Percentiles rank a stretch among this genome's conserved stretches.
phyloP scores from a whole-genome alignment of 768 basidiomycete species.

The Tremella fuciformis region DNA sequence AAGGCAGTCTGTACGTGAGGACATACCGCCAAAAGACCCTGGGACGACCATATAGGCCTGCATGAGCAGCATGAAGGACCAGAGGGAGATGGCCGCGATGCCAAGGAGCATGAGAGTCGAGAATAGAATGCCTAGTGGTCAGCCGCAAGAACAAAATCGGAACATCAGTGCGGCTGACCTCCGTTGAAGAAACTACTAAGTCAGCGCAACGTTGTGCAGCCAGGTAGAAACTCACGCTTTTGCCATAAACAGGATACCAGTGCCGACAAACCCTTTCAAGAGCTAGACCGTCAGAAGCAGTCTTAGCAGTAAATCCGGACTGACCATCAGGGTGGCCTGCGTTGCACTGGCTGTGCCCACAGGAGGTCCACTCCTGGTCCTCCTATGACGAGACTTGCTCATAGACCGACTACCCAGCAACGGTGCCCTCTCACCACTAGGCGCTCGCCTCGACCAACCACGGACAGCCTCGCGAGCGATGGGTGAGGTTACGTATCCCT shows the following conservation, averaged over 20 bases:
- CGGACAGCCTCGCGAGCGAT: constrained; percentile 6
- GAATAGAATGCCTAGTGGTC: constrained; percentile 66
- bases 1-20: neutral
- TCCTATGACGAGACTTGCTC: constrained; percentile 47
- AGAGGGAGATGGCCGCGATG: constrained; percentile 82
- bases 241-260: constrained; percentile 91
- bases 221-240: constrained; percentile 70
- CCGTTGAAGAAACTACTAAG: constrained; percentile 82
- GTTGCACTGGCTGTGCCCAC: constrained; percentile 84
- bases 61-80: constrained; percentile 88
- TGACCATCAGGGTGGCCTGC: constrained; percentile 89
- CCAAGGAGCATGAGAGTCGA: constrained; percentile 70
- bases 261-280: constrained; percentile 90
- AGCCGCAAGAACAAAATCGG: neutral
- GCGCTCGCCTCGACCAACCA: constrained; percentile 1
- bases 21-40: constrained; percentile 85
- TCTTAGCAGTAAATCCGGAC: constrained; percentile 30
- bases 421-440: constrained; percentile 37
- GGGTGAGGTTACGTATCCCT: constrained; percentile 12
- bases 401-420: constrained; percentile 34
- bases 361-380: constrained; percentile 61
- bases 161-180: constrained; percentile 45
- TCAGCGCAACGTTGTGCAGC: constrained; percentile 10
- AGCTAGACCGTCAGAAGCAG: constrained; percentile 57
- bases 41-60: constrained; percentile 81